Conservation (phyloP, 257 asterid genomes). For the Scutellaria minor region DNA sequence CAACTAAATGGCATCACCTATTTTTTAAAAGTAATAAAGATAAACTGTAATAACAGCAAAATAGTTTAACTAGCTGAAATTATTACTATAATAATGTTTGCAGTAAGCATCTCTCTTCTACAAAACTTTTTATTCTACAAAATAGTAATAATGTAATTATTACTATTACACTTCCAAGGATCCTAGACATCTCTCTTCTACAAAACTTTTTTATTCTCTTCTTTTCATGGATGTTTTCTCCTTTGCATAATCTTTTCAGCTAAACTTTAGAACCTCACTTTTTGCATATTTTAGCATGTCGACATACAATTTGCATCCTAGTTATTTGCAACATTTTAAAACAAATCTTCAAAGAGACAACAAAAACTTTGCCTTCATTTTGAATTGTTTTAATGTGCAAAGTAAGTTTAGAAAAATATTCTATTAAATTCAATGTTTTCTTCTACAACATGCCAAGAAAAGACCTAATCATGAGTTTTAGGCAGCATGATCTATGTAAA, state of each 20-base stretch:
- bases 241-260: constrained; percentile 3
- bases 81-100: not conserved
- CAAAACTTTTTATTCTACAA: constrained; percentile 13
- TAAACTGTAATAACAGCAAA: constrained; percentile 7
- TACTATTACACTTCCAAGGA: constrained; percentile 3
- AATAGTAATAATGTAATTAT: no score
- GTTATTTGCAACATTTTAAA: not conserved
- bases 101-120: not conserved
- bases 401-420: not conserved
- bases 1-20: constrained; percentile 27
- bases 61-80: constrained; percentile 2
- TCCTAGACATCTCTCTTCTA: constrained; percentile 16
- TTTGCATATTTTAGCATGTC: not conserved
- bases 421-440: not conserved
- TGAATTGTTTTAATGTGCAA: not conserved
- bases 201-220: not conserved
- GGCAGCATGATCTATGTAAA: constrained; percentile 20
- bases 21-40: constrained; percentile 16
- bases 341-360: constrained; percentile 13
- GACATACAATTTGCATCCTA: not conserved
- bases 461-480: not conserved
- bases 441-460: not conserved
- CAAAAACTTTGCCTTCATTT: not conserved
- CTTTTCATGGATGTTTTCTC: constrained; percentile 1
- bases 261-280: not conserved